Evolutionary conservation across 2,329 filamentous ascomycete genomes (phyloP).

Genomic region (Penicillium frequentans): DNA sequence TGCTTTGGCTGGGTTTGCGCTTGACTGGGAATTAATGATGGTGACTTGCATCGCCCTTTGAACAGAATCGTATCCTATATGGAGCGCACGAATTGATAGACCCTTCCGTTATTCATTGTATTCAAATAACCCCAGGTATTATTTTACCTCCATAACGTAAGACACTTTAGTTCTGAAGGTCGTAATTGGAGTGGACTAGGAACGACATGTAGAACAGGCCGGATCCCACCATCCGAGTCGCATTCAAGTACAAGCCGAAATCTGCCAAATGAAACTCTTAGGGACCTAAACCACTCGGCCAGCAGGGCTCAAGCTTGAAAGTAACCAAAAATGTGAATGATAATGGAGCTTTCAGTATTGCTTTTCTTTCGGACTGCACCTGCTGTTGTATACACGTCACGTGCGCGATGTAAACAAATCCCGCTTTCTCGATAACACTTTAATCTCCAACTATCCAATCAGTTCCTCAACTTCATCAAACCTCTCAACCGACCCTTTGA

Average conservation of each 20-base stretch:
- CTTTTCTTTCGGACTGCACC: too few species aligned
- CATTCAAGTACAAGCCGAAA: too few species aligned
- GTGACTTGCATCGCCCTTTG: conserved; percentile 11
- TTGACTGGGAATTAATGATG: conserved; percentile 31
- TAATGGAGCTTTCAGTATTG: too few species aligned
- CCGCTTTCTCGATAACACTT: not conserved
- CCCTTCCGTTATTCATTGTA: conserved; percentile 13
- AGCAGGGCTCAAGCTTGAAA: too few species aligned
- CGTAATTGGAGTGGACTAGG: not conserved
- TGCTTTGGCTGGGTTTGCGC: conserved; percentile 32
- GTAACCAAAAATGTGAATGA: too few species aligned
- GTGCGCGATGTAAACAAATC: not conserved
- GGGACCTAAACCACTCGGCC: too few species aligned
- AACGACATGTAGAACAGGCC: too few species aligned
- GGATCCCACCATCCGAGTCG: too few species aligned
- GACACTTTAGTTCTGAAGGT: not conserved
- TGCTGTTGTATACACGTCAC: not conserved
- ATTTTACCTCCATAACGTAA: too few species aligned
- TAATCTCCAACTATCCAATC: not conserved
- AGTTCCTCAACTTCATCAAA: not conserved
- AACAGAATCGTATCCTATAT: conserved; percentile 19
- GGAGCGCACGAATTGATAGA: conserved; percentile 23
- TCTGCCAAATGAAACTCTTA: too few species aligned
- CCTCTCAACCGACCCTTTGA: not conserved
- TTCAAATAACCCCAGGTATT: not conserved